Percentiles rank a stretch among this genome's conserved stretches.
These are phyloP conservation scores for Urtica urens DNA, from an alignment of 306 rosid genomes.

Conservation along the genomic window DNA sequence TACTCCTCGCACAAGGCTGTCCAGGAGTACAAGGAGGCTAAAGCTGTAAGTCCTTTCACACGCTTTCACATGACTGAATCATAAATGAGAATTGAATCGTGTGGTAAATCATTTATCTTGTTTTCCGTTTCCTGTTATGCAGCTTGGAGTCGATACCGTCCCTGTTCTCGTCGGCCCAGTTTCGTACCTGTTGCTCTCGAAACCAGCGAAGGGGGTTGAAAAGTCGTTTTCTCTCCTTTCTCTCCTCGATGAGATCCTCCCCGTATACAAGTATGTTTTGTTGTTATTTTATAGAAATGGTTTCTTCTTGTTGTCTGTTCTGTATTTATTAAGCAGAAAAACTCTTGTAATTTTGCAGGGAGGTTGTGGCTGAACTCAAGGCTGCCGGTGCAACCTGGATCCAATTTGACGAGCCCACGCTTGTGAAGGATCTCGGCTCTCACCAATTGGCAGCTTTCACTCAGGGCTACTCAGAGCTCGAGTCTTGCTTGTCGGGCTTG, in stretches of 20 bases:
- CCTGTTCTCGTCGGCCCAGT: slow-evolving; percentile 83
- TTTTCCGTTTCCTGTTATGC: slow-evolving; percentile 9
- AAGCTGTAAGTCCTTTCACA: slow-evolving; percentile 45
- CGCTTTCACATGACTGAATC: not conserved
- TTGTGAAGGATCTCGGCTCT: slow-evolving; percentile 59
- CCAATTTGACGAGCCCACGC: slow-evolving; percentile 80
- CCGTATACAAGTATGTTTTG: slow-evolving; percentile 48
- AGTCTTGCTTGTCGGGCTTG: slow-evolving; percentile 57
- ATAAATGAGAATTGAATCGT: not conserved
- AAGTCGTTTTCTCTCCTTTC: slow-evolving; percentile 51
- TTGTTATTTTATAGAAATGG: not conserved
- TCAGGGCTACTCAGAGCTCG: slow-evolving; percentile 47
- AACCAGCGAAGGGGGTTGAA: slow-evolving; percentile 68
- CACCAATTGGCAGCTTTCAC: slow-evolving; percentile 57
- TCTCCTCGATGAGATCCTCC: slow-evolving; percentile 53
- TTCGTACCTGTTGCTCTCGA: slow-evolving; percentile 70
- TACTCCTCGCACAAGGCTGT: slow-evolving; percentile 84
- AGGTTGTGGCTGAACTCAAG: slow-evolving; percentile 65
- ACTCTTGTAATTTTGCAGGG: slow-evolving; percentile 38
- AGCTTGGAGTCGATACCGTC: slow-evolving; percentile 66
- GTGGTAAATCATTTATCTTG: not conserved
- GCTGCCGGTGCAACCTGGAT: slow-evolving; percentile 80
- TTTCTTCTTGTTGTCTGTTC: not conserved
- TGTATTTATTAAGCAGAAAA: not conserved
- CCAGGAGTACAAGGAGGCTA: slow-evolving; percentile 71